Percentiles rank a stretch among this genome's conserved stretches.
Evolutionary conservation across 2,329 filamentous ascomycete genomes (phyloP).

Genomic region (Emydomyces testavorans): DNA sequence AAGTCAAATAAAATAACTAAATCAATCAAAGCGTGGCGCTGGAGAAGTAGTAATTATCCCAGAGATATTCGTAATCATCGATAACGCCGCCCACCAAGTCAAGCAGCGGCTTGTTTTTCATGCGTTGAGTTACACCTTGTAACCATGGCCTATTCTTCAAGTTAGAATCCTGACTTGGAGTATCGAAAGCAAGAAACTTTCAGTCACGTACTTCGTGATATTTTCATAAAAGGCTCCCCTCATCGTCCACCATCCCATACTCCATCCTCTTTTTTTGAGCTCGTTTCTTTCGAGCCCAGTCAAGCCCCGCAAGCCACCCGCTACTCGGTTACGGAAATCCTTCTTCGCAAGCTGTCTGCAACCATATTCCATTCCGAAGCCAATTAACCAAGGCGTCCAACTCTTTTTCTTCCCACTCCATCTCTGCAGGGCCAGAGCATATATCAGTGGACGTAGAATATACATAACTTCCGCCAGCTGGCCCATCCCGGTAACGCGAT

Average conservation of each 20-base stretch:
- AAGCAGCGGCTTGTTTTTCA: conserved; percentile 62
- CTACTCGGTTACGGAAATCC: conserved; percentile 49
- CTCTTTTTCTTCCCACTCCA: conserved; percentile 60
- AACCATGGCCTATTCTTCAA: conserved; percentile 41
- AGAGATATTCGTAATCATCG: conserved; percentile 94
- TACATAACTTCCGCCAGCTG: conserved; percentile 83
- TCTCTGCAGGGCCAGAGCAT: conserved; percentile 69
- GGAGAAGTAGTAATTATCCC: conserved; percentile 94
- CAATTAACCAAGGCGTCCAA: conserved; percentile 87
- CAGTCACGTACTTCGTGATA: conserved; percentile 51
- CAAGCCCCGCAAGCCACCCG: conserved; percentile 61
- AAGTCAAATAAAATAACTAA: conserved; percentile 12
- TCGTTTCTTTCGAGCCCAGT: conserved; percentile 85
- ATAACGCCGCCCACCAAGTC: conserved; percentile 73
- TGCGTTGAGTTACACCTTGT: conserved; percentile 58
- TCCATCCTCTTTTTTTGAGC: conserved; percentile 76
- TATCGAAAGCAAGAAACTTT: not conserved
- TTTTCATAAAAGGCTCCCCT: conserved; percentile 94
- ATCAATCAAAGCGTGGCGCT: conserved; percentile 42
- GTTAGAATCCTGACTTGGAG: conserved; percentile 19
- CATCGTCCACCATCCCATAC: conserved; percentile 91
- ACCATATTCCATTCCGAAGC: conserved; percentile 72
- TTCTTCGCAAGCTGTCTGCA: conserved; percentile 72
- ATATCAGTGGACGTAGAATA: conserved; percentile 77
- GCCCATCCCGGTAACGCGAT: conserved; percentile 58